Conservation (phyloP, 768 basidiomycete genomes). For the Baorangia bicolor region DNA sequence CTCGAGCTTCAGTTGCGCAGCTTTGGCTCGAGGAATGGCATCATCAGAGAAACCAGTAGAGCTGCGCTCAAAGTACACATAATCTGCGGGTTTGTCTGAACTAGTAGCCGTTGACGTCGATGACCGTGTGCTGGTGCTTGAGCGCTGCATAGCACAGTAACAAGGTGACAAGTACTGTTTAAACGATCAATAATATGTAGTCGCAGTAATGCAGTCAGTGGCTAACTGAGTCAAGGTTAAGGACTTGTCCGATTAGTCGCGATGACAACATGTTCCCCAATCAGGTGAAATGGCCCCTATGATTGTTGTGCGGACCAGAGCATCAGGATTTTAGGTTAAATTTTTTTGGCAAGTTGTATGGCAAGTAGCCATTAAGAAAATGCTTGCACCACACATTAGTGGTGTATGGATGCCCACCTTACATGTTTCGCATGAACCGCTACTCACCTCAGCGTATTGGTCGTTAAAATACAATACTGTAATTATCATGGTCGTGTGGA, state of each 20-base stretch:
- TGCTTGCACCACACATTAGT: no score
- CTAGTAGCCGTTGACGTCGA: conserved; percentile 22
- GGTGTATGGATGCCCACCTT: no score
- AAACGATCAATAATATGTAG: neutral
- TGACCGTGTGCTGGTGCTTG: conserved; percentile 30
- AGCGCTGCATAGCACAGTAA: conserved; percentile 28
- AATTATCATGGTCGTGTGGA: no score
- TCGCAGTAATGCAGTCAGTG: no score
- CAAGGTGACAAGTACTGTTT: neutral
- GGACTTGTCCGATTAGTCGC: conserved; percentile 5
- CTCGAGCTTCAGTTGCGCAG: conserved; percentile 93
- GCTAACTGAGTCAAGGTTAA: neutral
- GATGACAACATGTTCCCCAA: conserved; percentile 12
- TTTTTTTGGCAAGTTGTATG: no score
- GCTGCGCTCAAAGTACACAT: conserved; percentile 90
- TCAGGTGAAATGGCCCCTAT: neutral
- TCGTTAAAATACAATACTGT: no score
- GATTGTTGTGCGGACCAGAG: neutral
- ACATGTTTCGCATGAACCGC: no score
- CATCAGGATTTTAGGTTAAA: no score
- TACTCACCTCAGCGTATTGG: no score
- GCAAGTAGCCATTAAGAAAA: no score
- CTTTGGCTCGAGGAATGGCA: conserved; percentile 79
- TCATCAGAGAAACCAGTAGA: conserved; percentile 76
- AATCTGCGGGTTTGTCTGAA: conserved; percentile 55